Conservation (phyloP, 345 rosid species). For the Murraya koenigii region DNA sequence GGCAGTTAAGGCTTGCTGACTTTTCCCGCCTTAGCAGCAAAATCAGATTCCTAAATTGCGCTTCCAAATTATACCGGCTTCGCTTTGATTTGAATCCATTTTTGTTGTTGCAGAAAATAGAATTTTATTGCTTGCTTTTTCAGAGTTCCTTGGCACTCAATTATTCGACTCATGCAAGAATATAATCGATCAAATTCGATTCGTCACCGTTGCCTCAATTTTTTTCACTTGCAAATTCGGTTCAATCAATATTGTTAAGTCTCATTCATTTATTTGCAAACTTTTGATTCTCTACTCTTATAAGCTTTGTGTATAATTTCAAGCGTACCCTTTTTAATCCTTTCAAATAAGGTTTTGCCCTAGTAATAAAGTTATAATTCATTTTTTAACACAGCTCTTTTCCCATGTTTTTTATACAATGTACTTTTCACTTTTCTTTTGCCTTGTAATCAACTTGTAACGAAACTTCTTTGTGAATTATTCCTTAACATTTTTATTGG, state of each 20-base stretch:
- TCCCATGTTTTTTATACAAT: neutral
- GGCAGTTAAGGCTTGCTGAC: neutral
- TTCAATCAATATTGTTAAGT: neutral
- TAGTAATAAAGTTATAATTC: no score
- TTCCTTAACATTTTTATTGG: neutral
- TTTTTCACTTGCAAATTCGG: neutral
- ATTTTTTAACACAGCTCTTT: neutral
- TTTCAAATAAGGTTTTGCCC: neutral
- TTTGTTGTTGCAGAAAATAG: neutral
- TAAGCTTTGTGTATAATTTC: neutral
- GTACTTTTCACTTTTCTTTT: neutral
- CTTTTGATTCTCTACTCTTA: neutral
- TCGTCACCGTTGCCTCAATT: neutral
- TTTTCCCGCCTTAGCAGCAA: conserved; percentile 19
- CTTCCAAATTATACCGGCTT: neutral
- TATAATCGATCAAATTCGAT: neutral
- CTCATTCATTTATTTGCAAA: neutral
- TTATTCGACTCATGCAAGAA: neutral
- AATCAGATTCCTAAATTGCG: neutral
- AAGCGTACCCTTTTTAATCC: neutral
- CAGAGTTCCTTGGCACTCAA: neutral
- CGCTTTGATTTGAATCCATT: neutral
- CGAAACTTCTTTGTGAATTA: conserved; percentile 2
- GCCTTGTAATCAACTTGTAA: neutral
- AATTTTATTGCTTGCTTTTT: conserved; percentile 2